Conservation (phyloP, 2,329 filamentous ascomycete species). For the Colletotrichum agaves region DNA sequence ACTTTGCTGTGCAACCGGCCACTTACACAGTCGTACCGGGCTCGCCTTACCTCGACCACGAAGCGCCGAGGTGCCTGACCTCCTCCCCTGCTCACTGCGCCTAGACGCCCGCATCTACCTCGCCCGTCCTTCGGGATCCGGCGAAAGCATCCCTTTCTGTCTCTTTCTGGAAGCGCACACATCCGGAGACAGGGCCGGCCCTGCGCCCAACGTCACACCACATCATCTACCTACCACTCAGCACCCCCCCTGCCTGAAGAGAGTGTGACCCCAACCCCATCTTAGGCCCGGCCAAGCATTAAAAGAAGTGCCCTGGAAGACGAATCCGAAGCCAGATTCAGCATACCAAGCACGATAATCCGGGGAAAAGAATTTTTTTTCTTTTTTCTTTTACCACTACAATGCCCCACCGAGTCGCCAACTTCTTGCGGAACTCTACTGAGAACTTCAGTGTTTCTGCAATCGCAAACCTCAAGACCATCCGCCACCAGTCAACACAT, state of each 20-base stretch:
- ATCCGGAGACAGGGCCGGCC: constrained; percentile 19
- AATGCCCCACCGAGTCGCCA: constrained; percentile 69
- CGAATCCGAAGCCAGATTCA: constrained; percentile 16
- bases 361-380: constrained; percentile 17
- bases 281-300: constrained; percentile 25
- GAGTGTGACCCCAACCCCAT: constrained; percentile 34
- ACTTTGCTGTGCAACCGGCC: neutral
- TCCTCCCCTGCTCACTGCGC: neutral
- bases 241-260: constrained; percentile 16
- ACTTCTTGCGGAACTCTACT: constrained; percentile 67
- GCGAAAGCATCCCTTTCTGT: constrained; percentile 27
- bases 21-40: neutral
- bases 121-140: constrained; percentile 37
- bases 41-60: constrained; percentile 5
- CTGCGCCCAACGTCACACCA: constrained; percentile 30
- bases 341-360: constrained; percentile 15
- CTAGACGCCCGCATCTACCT: constrained; percentile 15
- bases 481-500: constrained; percentile 41
- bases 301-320: constrained; percentile 24
- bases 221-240: constrained; percentile 20
- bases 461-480: constrained; percentile 61
- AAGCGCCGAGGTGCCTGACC: neutral
- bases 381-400: constrained; percentile 37
- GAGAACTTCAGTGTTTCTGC: constrained; percentile 50
- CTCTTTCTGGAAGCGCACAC: constrained; percentile 17